Evolutionary conservation across 1,284 basidiomycete species (phyloP).

Genomic region (Leccinum pallidistipes): DNA sequence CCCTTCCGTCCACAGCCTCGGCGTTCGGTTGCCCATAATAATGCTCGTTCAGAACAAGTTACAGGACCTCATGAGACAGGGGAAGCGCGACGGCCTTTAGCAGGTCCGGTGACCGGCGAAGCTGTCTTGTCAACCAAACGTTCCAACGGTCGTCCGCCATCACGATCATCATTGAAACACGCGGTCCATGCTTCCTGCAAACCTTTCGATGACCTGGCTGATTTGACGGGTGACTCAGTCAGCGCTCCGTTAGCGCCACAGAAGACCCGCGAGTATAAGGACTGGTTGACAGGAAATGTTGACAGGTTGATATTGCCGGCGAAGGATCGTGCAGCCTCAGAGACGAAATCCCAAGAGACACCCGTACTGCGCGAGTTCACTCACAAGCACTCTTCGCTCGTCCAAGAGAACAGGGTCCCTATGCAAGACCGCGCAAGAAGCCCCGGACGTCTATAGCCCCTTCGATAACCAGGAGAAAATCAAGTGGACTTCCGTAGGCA

Average conservation of each 20-base stretch:
- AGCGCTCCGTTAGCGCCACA: conserved; percentile 13
- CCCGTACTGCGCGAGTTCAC: conserved; percentile 65
- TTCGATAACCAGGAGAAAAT: conserved; percentile 29
- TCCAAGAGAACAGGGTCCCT: conserved; percentile 51
- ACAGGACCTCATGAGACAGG: conserved; percentile 55
- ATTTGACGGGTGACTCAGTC: conserved; percentile 16
- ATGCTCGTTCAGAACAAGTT: conserved; percentile 50
- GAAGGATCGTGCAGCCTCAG: conserved; percentile 20
- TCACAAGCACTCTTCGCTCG: conserved; percentile 66
- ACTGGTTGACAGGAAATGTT: conserved; percentile 74
- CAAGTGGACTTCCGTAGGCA: conserved; percentile 18
- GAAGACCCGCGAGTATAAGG: conserved; percentile 39
- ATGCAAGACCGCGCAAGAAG: conserved; percentile 47
- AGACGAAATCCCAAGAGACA: conserved; percentile 25
- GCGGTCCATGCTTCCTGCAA: conserved; percentile 17
- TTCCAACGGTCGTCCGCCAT: conserved; percentile 22
- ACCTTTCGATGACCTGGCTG: conserved; percentile 21
- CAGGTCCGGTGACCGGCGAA: conserved; percentile 16
- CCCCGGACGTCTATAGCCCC: conserved; percentile 31
- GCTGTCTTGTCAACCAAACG: conserved; percentile 22
- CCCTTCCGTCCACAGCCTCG: conserved; percentile 19
- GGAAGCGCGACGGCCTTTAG: conserved; percentile 12
- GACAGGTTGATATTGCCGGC: conserved; percentile 30
- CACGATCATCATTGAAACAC: conserved; percentile 30
- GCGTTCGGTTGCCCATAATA: conserved; percentile 19